Evolutionary conservation across 2,329 filamentous ascomycete genomes (phyloP), one percentile per base, ranked within the genome.

Genomic region (Xylariomycetidae sp.): DNA sequence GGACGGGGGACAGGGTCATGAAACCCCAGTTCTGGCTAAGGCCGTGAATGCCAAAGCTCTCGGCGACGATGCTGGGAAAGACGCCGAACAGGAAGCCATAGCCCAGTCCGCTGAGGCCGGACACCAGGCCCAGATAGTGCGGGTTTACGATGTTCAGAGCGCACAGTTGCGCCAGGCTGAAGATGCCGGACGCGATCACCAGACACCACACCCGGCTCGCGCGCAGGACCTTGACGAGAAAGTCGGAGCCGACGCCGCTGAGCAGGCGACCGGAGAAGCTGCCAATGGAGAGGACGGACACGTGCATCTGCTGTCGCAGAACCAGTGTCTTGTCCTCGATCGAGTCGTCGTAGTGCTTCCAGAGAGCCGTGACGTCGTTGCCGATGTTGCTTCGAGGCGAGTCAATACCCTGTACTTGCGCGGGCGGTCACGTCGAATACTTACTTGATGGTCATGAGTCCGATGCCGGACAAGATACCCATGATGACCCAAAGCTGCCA

Each of bases 361-460:
- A 96, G 2, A 98, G 70, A 3, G 88, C 87, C 54, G 86, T 85
- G 38, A 79, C 82, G 49, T 89, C 79, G 54, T 95, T 93, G 26
- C 92, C 92, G 52, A 96, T 95, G 50, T 98, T 98, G 65, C 87
- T 94, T 47, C 15, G 25, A 9, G 30, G 15, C 10, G 13, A 9
- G 19, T 34, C 9, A 38, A 33, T 14, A 18, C 18, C 25, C n/a
- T 16, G 9, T 2, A 3, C 15, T 25, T 19, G 13, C 12, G 13
- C 1, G 19, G 1, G 15, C 15, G 4, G 12, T 13, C n/a, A 28
- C 15, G 10, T 15, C 10, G 4, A 5, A 16, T 16, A 67, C 83
- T 60, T 70, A 94, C 88, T 98, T 98, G 63, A 98, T 98, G 1
- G 90, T 96, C 92, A 98, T 98, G 45, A 98, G 66, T 9, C 92